Conservation (phyloP, 768 basidiomycete species). For the Rhodotorula kratochvilovae region DNA sequence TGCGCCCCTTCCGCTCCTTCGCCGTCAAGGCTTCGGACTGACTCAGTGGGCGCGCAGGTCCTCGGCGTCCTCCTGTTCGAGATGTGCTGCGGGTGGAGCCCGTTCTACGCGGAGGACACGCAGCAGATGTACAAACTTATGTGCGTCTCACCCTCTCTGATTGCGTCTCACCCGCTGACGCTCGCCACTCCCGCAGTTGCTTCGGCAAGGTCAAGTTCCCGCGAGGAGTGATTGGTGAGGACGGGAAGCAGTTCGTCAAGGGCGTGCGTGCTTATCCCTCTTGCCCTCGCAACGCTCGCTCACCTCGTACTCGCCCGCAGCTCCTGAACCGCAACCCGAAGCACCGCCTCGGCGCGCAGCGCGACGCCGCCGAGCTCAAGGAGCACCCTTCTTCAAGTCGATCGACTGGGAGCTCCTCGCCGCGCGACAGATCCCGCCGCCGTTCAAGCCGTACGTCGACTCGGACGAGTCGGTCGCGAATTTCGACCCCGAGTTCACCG, state of each 20-base stretch:
- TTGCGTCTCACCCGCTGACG: neutral
- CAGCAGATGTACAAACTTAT: constrained; percentile 96
- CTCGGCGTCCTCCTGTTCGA: constrained; percentile 93
- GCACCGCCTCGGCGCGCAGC: constrained; percentile 83
- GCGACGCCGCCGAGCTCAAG: constrained; percentile 89
- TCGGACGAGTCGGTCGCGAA: constrained; percentile 97
- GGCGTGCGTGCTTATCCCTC: constrained; percentile 60
- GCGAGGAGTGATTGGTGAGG: constrained; percentile 90
- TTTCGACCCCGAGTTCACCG: constrained; percentile 97
- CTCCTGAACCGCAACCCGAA: constrained; percentile 98
- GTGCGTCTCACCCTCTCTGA: constrained; percentile 7
- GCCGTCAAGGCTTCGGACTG: neutral
- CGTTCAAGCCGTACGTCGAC: constrained; percentile 96
- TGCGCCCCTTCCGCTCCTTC: neutral
- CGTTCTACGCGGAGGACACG: constrained; percentile 98
- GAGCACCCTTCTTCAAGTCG: constrained; percentile 87
- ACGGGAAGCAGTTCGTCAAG: constrained; percentile 98
- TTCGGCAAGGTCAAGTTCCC: constrained; percentile 99
- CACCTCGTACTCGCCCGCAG: constrained; percentile 50
- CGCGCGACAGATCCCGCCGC: constrained; percentile 84
- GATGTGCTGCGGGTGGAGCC: constrained; percentile 99
- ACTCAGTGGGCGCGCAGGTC: constrained; percentile 48
- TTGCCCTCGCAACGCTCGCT: neutral
- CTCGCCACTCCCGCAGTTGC: constrained; percentile 59
- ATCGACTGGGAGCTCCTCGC: constrained; percentile 90